Percentiles rank a stretch among this genome's conserved stretches.
Conservation (phyloP, 257 asterid species). For the Solanum phureja region DNA sequence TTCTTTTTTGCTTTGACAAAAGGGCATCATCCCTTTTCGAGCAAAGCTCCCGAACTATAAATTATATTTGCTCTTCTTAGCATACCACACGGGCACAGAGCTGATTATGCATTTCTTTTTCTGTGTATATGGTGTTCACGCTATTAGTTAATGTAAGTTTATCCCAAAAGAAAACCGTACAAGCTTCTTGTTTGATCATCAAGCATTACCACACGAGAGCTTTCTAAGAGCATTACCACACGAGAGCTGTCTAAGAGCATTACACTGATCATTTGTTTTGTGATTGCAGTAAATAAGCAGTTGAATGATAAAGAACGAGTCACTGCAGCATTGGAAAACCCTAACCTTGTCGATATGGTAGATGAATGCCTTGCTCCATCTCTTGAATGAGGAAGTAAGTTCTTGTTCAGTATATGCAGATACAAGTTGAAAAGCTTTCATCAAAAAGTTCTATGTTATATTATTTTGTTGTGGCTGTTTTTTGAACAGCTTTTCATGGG, state of each 20-base stretch:
- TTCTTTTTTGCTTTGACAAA: not conserved
- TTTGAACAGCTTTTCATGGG: not conserved
- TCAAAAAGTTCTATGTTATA: not conserved
- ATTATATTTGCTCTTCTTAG: not conserved
- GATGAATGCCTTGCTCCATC: constrained; percentile 87
- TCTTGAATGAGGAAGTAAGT: constrained; percentile 21
- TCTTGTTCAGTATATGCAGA: not conserved
- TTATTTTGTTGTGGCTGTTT: not conserved
- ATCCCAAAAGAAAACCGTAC: not conserved
- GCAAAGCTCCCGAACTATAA: not conserved
- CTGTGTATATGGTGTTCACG: not conserved
- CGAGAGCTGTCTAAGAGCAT: not conserved
- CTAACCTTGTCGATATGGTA: constrained; percentile 62
- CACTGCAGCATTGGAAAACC: constrained; percentile 91
- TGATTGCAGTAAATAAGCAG: constrained; percentile 75
- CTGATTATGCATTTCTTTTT: not conserved
- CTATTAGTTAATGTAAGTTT: not conserved
- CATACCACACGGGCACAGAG: not conserved
- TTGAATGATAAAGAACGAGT: constrained; percentile 94
- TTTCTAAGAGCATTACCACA: not conserved
- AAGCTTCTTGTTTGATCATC: not conserved
- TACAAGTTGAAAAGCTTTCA: not conserved
- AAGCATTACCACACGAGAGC: not conserved
- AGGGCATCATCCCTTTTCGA: not conserved
- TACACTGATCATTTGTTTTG: not conserved